Conservation (phyloP, 148 eudicot species). For the Nepenthes mirabilis region DNA sequence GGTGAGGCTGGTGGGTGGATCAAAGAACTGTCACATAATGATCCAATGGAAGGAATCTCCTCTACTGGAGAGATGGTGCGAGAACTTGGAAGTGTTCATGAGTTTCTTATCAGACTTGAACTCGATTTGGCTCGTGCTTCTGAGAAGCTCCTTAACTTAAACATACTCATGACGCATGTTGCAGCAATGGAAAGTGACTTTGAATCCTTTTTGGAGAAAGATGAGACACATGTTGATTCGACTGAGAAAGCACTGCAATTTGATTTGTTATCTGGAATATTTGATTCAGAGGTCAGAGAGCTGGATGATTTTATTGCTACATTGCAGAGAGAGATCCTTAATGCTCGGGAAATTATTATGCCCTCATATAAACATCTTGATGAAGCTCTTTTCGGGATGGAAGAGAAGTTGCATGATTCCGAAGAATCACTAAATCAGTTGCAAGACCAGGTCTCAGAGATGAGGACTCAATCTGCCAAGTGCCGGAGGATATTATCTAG, state of each 20-base stretch:
- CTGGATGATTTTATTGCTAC: slow-evolving; percentile 29
- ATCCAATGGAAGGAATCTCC: slow-evolving; percentile 20
- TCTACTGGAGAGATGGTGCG: slow-evolving; percentile 30
- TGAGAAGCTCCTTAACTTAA: slow-evolving; percentile 77
- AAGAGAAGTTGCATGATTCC: slow-evolving; percentile 48
- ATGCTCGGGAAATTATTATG: slow-evolving; percentile 21
- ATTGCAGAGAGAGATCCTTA: slow-evolving; percentile 35
- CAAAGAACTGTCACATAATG: slow-evolving; percentile 25
- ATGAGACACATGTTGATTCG: slow-evolving; percentile 20
- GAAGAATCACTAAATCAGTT: slow-evolving; percentile 63
- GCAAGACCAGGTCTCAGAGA: slow-evolving; percentile 54
- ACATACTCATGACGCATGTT: slow-evolving; percentile 67
- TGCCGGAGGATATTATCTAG: slow-evolving; percentile 44
- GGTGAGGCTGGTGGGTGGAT: slow-evolving; percentile 28
- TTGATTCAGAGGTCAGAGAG: slow-evolving; percentile 63
- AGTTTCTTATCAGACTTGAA: slow-evolving; percentile 41
- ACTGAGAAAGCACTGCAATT: slow-evolving; percentile 53
- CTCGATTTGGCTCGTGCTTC: slow-evolving; percentile 57
- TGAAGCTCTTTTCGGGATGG: slow-evolving; percentile 22
- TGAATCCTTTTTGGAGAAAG: slow-evolving; percentile 52
- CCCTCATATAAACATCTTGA: slow-evolving; percentile 35
- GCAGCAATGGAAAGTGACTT: slow-evolving; percentile 68
- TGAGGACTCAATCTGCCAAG: slow-evolving; percentile 50
- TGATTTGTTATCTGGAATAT: slow-evolving; percentile 57
- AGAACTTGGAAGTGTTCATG: slow-evolving; percentile 26